Evolutionary conservation across 2,329 filamentous ascomycete species (phyloP).

Genomic region (Alternaria triticina): DNA sequence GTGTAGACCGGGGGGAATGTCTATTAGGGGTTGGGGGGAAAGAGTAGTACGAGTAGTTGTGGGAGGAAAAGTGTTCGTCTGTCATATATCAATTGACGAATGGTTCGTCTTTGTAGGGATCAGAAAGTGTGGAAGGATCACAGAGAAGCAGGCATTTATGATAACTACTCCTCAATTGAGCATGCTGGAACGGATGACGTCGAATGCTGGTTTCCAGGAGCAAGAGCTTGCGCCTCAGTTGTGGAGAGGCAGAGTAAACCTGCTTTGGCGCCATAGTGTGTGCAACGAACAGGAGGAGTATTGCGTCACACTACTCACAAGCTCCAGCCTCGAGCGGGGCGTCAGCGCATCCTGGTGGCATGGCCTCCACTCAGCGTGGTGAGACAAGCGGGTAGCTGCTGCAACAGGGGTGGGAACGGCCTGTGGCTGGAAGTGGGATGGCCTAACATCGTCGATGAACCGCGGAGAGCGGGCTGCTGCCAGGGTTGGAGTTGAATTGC

Average conservation of each 20-base stretch:
- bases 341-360: constrained; percentile 32
- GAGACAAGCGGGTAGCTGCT: constrained; percentile 34
- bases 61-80: constrained; percentile 52
- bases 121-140: constrained; percentile 3
- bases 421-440: constrained; percentile 41
- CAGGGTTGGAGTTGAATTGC: constrained; percentile 24
- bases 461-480: constrained; percentile 22
- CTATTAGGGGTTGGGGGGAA: constrained; percentile 58
- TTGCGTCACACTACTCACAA: constrained; percentile 43
- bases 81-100: constrained; percentile 56
- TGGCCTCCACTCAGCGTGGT: constrained; percentile 34
- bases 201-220: constrained; percentile 24
- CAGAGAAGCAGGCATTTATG: constrained; percentile 39
- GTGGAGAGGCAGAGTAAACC: constrained; percentile 40
- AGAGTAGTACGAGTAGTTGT: constrained; percentile 59
- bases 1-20: constrained; percentile 46
- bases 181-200: constrained; percentile 44
- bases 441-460: constrained; percentile 42
- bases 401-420: constrained; percentile 20
- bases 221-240: constrained; percentile 46
- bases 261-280: constrained; percentile 44
- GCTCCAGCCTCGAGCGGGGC: constrained; percentile 42
- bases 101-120: constrained; percentile 42
- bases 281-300: constrained; percentile 35
- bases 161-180: constrained; percentile 24